phyloP scores from a whole-genome alignment of 495 filamentous ascomycete genomes.

The Aspergillus leporis region DNA sequence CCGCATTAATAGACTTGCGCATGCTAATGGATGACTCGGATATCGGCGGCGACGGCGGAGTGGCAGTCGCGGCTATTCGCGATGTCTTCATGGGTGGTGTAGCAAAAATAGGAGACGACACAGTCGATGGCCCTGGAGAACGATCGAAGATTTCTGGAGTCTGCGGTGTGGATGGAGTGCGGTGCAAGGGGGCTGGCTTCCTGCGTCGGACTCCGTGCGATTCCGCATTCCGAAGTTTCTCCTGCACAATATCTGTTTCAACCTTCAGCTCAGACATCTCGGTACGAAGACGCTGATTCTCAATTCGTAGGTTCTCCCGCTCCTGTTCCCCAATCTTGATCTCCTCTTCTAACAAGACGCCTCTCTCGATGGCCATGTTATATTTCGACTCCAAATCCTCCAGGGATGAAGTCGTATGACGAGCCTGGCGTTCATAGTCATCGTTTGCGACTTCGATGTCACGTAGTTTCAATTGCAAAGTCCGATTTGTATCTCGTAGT shows the following conservation, averaged over 20 bases:
- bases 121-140: constrained; percentile 61
- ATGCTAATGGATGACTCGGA: constrained; percentile 51
- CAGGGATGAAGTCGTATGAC: constrained; percentile 89
- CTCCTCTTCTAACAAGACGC: constrained; percentile 92
- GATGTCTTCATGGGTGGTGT: constrained; percentile 71
- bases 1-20: constrained; percentile 47
- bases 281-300: constrained; percentile 82
- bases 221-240: constrained; percentile 78
- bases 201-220: constrained; percentile 51
- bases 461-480: constrained; percentile 76
- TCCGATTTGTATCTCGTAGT: constrained; percentile 79
- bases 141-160: constrained; percentile 50
- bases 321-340: constrained; percentile 88
- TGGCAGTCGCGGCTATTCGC: constrained; percentile 74
- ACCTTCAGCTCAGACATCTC: constrained; percentile 91
- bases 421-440: constrained; percentile 93
- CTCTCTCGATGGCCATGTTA: constrained; percentile 87
- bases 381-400: constrained; percentile 98
- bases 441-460: constrained; percentile 98
- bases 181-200: constrained; percentile 51
- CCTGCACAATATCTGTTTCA: constrained; percentile 89
- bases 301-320: constrained; percentile 81
- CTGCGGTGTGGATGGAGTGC: constrained; percentile 51
- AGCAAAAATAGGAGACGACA: constrained; percentile 69
- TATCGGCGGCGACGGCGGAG: constrained; percentile 66